Base-by-base conservation (phyloP, 495 filamentous ascomycete species). In the Rusavskia elegans region DNA sequence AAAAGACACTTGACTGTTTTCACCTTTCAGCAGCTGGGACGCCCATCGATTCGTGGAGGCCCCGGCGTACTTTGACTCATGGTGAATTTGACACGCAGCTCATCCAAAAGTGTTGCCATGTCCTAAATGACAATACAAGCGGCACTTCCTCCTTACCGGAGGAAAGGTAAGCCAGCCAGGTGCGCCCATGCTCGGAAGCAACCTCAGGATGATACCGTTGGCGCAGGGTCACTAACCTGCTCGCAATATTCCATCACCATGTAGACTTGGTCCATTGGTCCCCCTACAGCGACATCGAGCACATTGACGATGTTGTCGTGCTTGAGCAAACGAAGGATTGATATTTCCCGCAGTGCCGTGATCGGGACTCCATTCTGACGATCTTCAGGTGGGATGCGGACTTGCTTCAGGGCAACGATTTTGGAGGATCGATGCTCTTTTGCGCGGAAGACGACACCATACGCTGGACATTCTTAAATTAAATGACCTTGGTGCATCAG, bases 231-330 rank as follows among this genome's bases (percentile, higher is more conserved):
- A 72, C 70, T 60, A 66, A 72, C 69, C 70, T 72, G 68, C 60
- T 72, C 70, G 50, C 66, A 67, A 49, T 72, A 72, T 53, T 72
- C 70, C 70, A 71, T 71, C 45, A 72, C 69, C 70, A 72, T 71
- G 55, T 68, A 71, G 45, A 71, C 55, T 42, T 70, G 61, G 48
- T 68, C 66, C 51, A 71, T 58, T 38, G 51, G 45, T 42, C 61
- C 52, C 25, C 63, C 65, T 13, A 70, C 70, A 14, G 70, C 69
- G 39, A 72, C 69, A 53, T 72, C 67, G 6, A 70, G 52, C 19
- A 72, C 67, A 39, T 67, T 65, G 52, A 73, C 57, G 37, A 73
- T 64, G 50, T 73, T 73, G 19, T 55, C 50, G 41, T 73, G 71
- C 44, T 58, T 65, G 16, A 71, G 48, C 11, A 61, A 66, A 20